Base-by-base conservation (phyloP, 1,284 basidiomycete species). In the Cystobasidium slooffiae region DNA sequence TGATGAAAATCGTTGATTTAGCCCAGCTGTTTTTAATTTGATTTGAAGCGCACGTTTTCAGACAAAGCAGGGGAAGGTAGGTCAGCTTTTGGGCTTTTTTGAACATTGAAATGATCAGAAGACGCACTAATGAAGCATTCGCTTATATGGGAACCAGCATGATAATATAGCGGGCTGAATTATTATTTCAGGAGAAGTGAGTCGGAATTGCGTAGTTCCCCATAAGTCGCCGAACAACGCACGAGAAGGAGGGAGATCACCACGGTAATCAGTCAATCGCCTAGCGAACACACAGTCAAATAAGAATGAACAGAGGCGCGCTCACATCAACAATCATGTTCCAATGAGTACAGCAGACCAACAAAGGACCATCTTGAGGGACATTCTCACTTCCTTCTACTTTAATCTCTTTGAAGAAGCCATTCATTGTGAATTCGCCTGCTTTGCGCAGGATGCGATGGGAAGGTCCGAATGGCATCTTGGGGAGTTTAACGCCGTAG, bases 81-180 rank as follows among this genome's bases (percentile, higher is more conserved):
- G n/a, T n/a, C n/a, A n/a, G n/a, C n/a, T n/a, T n/a, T n/a, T n/a
- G n/a, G n/a, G n/a, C n/a, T n/a, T n/a, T n/a, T n/a, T n/a, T n/a
- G n/a, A n/a, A n/a, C n/a, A n/a, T n/a, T n/a, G n/a, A n/a, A n/a
- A n/a, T n/a, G n/a, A n/a, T n/a, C n/a, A n/a, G n/a, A n/a, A n/a
- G 78, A 91, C 93, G 94, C 94, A 98, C 82, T 97, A 98, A 82
- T 97, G 93, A 59, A 98, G 83, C 58, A 91, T 90, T 68, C 93
- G 86, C 70, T 85, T 82, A 81, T 91, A 87, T 41, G 92, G 93
- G 81, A 94, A 91, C 61, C 87, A 87, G 64, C 88, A 88, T 16
- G 80, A 79, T 52, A 82, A 76, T 64, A 83, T 68, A 47, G 78
- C 80, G 6, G 81, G 81, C 68, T 82, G 80, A n/a, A n/a, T n/a